A percentile compares a stretch with the other conserved stretches of the same genome.
phyloP scores from a whole-genome alignment of 352 stramenopile genomes.

The Phytophthora melonis region DNA sequence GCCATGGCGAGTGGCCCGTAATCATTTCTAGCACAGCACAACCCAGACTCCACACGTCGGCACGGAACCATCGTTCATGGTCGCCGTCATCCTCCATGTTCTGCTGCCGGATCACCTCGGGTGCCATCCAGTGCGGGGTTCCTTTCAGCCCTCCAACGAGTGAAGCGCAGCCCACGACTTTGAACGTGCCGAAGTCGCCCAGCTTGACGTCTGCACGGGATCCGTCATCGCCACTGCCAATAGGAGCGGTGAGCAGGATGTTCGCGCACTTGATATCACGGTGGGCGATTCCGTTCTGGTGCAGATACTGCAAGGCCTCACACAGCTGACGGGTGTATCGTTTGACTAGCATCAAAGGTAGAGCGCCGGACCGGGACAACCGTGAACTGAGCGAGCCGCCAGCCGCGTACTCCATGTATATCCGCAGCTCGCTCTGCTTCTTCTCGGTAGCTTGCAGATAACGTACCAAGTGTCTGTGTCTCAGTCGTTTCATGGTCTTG shows the following conservation, averaged over 20 bases:
- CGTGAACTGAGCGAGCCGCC: slow-evolving; percentile 77
- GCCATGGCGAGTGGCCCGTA: slow-evolving; percentile 90
- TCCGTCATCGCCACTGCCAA: not conserved
- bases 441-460: slow-evolving; percentile 76
- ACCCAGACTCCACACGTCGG: slow-evolving; percentile 94
- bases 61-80: slow-evolving; percentile 84
- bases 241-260: slow-evolving; percentile 56
- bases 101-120: slow-evolving; percentile 79
- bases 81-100: slow-evolving; percentile 18
- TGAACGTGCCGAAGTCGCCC: slow-evolving; percentile 83
- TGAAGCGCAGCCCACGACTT: slow-evolving; percentile 71
- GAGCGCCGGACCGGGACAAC: slow-evolving; percentile 60
- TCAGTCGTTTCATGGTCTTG: slow-evolving; percentile 70
- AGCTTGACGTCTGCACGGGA: slow-evolving; percentile 64
- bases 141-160: slow-evolving; percentile 87
- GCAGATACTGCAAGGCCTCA: slow-evolving; percentile 86
- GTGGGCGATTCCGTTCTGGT: slow-evolving; percentile 90
- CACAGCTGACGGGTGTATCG: slow-evolving; percentile 88
- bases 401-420: slow-evolving; percentile 91
- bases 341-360: slow-evolving; percentile 53
- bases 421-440: slow-evolving; percentile 64
- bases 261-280: slow-evolving; percentile 91
- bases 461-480: slow-evolving; percentile 67
- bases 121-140: slow-evolving; percentile 94
- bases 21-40: slow-evolving; percentile 95